Percentiles rank a stretch among this genome's conserved stretches.
phyloP scores from a whole-genome alignment of 179 eudicot species.

The Amaranthus tricolor region DNA sequence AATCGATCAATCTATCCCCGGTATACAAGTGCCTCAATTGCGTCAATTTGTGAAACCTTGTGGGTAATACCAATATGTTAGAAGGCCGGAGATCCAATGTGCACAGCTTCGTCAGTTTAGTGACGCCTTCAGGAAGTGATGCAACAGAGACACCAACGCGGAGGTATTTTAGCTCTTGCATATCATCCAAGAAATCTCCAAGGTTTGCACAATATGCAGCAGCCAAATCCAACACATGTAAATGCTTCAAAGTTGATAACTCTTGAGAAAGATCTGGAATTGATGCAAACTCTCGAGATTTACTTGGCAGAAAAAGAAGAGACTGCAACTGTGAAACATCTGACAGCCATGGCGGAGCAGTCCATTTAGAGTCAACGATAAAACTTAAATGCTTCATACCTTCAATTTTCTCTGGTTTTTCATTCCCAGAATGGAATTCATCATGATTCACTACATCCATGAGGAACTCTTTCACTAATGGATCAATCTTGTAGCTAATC shows the following conservation, averaged over 20 bases:
- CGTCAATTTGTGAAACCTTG: neutral
- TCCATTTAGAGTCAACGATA: neutral
- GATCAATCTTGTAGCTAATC: neutral
- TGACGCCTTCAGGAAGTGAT: neutral
- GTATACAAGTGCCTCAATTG: slow-evolving; percentile 17
- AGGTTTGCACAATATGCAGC: neutral
- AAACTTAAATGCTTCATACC: neutral
- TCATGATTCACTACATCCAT: neutral
- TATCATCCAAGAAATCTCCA: slow-evolving; percentile 4
- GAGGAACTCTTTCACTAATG: slow-evolving; percentile 16
- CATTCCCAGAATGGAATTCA: neutral
- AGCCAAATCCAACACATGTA: slow-evolving; percentile 1
- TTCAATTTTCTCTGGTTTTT: neutral
- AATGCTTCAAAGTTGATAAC: neutral
- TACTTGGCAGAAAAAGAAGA: neutral
- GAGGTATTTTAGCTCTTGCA: slow-evolving; percentile 25
- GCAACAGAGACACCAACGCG: neutral
- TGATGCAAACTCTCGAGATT: too few species aligned
- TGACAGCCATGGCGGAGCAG: neutral
- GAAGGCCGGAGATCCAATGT: slow-evolving; percentile 16
- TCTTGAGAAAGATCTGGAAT: neutral
- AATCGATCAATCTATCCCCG: neutral
- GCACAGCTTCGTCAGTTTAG: slow-evolving; percentile 12
- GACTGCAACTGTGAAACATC: neutral
- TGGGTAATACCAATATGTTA: neutral